phyloP scores from a whole-genome alignment of 257 asterid species.

The Ocimum tenuiflorum region DNA sequence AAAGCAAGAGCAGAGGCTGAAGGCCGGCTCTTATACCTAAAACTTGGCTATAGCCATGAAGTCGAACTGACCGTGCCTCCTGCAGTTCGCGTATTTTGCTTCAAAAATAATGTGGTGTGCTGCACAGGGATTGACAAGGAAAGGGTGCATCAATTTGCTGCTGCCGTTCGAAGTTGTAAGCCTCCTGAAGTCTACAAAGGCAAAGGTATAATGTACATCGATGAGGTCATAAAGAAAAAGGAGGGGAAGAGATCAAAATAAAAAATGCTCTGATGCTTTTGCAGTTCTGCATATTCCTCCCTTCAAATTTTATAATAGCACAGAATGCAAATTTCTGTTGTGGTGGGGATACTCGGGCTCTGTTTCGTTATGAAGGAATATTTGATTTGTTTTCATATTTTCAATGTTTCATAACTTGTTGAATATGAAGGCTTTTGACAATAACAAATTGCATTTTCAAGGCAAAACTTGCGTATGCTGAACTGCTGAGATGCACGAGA shows the following conservation, averaged over 20 bases:
- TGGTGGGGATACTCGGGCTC: background rate
- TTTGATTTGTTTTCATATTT: background rate
- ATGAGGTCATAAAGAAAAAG: slow-evolving; percentile 24
- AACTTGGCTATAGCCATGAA: slow-evolving; percentile 22
- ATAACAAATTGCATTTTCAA: background rate
- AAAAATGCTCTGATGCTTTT: too few relatives aligned
- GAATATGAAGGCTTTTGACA: background rate
- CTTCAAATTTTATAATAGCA: background rate
- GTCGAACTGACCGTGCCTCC: slow-evolving; percentile 19
- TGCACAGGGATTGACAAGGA: slow-evolving; percentile 24
- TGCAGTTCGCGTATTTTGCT: slow-evolving; percentile 19
- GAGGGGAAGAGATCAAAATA: slow-evolving; percentile 24
- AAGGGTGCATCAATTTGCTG: slow-evolving; percentile 22
- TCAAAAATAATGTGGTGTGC: slow-evolving; percentile 20
- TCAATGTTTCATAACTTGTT: background rate
- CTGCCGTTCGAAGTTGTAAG: slow-evolving; percentile 21
- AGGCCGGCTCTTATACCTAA: slow-evolving; percentile 20
- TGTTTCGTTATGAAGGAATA: background rate
- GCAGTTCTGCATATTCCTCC: background rate
- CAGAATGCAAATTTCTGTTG: background rate
- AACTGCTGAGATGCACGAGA: too few relatives aligned
- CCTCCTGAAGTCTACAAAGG: slow-evolving; percentile 24
- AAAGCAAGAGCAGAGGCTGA: slow-evolving; percentile 26
- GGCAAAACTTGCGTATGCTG: background rate
- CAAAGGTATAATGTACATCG: slow-evolving; percentile 23